Evolutionary conservation across 768 basidiomycete genomes (phyloP), one percentile per base, ranked within the genome.

Genomic region (Mycena polygramma): DNA sequence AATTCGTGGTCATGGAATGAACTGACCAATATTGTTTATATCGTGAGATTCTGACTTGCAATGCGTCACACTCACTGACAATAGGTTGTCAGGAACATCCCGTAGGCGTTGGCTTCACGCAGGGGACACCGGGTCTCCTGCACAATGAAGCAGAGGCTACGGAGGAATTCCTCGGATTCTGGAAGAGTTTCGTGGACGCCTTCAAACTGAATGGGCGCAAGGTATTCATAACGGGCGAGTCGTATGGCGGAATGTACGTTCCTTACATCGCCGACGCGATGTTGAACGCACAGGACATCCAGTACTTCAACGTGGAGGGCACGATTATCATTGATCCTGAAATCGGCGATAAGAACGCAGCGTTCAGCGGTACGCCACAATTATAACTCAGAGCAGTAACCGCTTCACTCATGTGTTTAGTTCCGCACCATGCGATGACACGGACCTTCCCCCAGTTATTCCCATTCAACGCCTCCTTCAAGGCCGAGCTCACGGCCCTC

Each of bases 181-280:
- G 64, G 64, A 57, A 65, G 64, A 65, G 57, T 57, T 65, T 65
- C 36, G 20, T 65, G 41, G 45, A 57, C 22, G 8, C 41, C 3
- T 65, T 65, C 37, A 35, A 30, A 19, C 24, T 65, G 64, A 43
- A 41, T 7, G 64, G 64, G n/a, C 17, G 43, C 43, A 54, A 53
- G 41, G 22, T 65, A 8, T 22, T 55, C 45, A 35, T 65, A 3
- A 26, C 55, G 53, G 64, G 64, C 5, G 64, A 65, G 35, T 57
- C 54, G 35, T 65, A 65, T 19, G 64, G 19, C 1, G 54, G 63
- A 26, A 55, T 35, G 36, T 55, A 54, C 20, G 30, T 57, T 14
- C 54, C 63, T 7, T 65, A 65, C 35, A 65, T 65, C n/a, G 43
- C 63, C 10, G 54, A 65, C 39, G 63, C 63, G 13, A 57, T 65